These are phyloP conservation scores for Penicillium paneum DNA, from an alignment of 2,329 filamentous ascomycete species.

Conservation along the genomic window DNA sequence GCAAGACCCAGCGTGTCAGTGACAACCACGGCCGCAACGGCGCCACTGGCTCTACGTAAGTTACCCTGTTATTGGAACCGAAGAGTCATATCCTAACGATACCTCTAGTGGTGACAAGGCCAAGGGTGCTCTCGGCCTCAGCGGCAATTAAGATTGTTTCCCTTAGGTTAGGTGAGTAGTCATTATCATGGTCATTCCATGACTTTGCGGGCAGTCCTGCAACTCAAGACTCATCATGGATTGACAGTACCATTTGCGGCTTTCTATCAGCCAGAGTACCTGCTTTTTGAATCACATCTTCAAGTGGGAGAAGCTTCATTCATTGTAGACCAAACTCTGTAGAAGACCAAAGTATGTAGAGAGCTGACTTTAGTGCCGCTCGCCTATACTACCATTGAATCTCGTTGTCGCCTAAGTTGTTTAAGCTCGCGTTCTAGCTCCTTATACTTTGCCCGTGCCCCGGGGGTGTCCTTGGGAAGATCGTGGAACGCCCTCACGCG, in stretches of 20 bases:
- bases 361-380: constrained; percentile 25
- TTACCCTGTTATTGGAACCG: background rate
- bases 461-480: constrained; percentile 66
- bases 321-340: background rate
- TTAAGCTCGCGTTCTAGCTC: constrained; percentile 63
- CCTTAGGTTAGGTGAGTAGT: background rate
- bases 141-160: constrained; percentile 25
- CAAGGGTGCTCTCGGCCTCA: constrained; percentile 43
- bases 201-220: constrained; percentile 2
- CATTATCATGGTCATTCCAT: background rate
- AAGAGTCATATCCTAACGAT: constrained; percentile 7
- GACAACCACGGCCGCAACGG: constrained; percentile 43
- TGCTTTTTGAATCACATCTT: background rate
- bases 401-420: constrained; percentile 60
- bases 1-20: constrained; percentile 49
- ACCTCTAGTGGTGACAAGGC: constrained; percentile 41
- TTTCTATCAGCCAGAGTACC: background rate
- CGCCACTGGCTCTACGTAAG: constrained; percentile 41
- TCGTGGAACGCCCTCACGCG: constrained; percentile 66
- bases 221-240: constrained; percentile 23
- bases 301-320: background rate
- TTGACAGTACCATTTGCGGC: constrained; percentile 27
- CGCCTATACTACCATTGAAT: constrained; percentile 69
- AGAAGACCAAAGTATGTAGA: background rate
- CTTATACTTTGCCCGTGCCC: constrained; percentile 69